Conservation (phyloP, 2,329 filamentous ascomycete genomes). For the Talaromyces sp. region DNA sequence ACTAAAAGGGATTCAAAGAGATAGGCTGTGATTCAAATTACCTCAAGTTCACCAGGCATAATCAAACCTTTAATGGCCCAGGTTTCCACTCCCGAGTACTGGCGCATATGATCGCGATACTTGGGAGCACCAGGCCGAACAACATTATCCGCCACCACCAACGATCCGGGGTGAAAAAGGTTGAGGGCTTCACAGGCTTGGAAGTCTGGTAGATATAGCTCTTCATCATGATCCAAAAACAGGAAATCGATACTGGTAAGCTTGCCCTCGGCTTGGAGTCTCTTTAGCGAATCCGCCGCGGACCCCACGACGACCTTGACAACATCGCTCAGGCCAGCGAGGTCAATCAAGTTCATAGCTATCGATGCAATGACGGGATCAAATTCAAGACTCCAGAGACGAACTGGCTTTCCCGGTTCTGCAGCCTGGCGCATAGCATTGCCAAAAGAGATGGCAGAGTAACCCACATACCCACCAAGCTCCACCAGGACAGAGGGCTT, state of each 20-base stretch:
- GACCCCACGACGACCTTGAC: constrained; percentile 15
- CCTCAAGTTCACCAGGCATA: constrained; percentile 14
- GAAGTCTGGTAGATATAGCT: constrained; percentile 12
- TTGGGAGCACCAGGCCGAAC: constrained; percentile 12
- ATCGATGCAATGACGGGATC: constrained; percentile 17
- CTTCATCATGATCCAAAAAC: constrained; percentile 19
- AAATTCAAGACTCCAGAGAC: constrained; percentile 12
- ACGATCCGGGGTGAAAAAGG: constrained; percentile 7
- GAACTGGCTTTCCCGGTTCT: neutral
- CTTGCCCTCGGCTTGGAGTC: constrained; percentile 6
- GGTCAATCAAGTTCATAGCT: constrained; percentile 15
- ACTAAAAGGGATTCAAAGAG: neutral
- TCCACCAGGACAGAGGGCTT: constrained; percentile 13
- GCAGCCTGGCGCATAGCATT: constrained; percentile 8
- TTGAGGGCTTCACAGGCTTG: constrained; percentile 5
- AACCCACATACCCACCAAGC: constrained; percentile 16
- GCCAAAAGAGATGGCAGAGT: constrained; percentile 13
- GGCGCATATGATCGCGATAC: constrained; percentile 14
- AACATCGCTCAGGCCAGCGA: constrained; percentile 15
- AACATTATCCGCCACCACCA: constrained; percentile 20
- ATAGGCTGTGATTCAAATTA: neutral
- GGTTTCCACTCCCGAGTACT: constrained; percentile 7
- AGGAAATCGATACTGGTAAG: constrained; percentile 9
- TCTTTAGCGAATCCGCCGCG: constrained; percentile 9
- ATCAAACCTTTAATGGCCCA: constrained; percentile 16